Evolutionary conservation across 257 asterid species (phyloP).

Genomic region (Leptodermis oblonga): DNA sequence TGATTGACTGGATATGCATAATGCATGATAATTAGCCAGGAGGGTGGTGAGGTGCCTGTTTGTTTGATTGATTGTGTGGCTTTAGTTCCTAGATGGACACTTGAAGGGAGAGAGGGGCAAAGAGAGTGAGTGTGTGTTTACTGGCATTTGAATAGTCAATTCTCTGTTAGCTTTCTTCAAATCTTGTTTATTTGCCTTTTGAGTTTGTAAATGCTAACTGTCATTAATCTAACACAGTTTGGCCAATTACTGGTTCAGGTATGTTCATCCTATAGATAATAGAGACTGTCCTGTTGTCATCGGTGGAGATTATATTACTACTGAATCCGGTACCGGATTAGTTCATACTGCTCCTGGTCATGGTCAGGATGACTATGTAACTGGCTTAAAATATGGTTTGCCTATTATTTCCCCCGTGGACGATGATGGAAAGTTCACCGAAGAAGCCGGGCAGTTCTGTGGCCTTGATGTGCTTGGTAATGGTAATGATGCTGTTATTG

Average conservation of each 20-base stretch:
- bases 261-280: constrained; percentile 72
- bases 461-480: constrained; percentile 89
- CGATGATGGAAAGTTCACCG: constrained; percentile 84
- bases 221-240: constrained; percentile 14
- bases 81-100: too few species aligned
- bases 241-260: constrained; percentile 39
- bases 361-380: constrained; percentile 89
- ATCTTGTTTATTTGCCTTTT: neutral
- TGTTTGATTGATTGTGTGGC: neutral
- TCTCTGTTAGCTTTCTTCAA: neutral
- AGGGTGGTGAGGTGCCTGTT: neutral
- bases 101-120: too few species aligned
- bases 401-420: constrained; percentile 90
- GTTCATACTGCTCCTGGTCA: constrained; percentile 99
- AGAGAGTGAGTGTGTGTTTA: too few species aligned
- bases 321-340: constrained; percentile 96
- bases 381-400: constrained; percentile 84
- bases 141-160: neutral
- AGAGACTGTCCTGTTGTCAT: constrained; percentile 84
- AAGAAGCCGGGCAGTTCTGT: constrained; percentile 83
- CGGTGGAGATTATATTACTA: constrained; percentile 95
- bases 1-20: neutral
- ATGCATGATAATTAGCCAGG: neutral
- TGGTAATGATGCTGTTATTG: constrained; percentile 82
- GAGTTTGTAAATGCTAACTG: neutral